Evolutionary conservation across 331 rosid species (phyloP).

Genomic region (Acacia concinna): DNA sequence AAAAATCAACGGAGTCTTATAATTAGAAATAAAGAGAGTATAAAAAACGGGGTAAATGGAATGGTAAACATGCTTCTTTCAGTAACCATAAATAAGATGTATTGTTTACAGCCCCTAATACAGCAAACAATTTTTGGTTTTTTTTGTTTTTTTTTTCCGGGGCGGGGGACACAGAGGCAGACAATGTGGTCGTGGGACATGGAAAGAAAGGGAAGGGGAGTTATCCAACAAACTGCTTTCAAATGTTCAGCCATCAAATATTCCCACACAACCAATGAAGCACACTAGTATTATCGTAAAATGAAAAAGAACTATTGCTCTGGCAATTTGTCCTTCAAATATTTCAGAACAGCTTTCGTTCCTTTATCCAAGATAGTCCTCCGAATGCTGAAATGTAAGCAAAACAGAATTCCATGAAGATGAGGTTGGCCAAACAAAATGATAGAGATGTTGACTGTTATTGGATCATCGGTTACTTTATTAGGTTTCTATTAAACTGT

Average conservation of each 20-base stretch:
- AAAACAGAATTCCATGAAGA: not conserved
- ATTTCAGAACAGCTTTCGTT: constrained; percentile 75
- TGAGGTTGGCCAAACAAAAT: not conserved
- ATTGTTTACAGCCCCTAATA: not conserved
- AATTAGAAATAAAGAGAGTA: too few relatives aligned
- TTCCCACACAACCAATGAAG: not conserved
- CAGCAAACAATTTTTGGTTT: too few relatives aligned
- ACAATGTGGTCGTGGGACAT: not conserved
- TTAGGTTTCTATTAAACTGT: not conserved
- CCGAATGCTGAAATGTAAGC: constrained; percentile 66
- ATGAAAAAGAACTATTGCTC: constrained; percentile 35
- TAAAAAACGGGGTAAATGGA: not conserved
- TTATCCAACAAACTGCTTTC: not conserved
- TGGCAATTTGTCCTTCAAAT: constrained; percentile 80
- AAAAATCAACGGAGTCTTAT: too few relatives aligned
- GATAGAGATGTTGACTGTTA: not conserved
- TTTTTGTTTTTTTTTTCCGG: too few relatives aligned
- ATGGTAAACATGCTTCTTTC: not conserved
- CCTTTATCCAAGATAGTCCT: constrained; percentile 82
- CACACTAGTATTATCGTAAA: not conserved
- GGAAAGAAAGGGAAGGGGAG: not conserved
- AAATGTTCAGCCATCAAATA: not conserved
- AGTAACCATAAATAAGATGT: not conserved
- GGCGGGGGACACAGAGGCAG: not conserved
- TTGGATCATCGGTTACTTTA: not conserved